Evolutionary conservation across 179 eudicot species (phyloP), one percentile per base, ranked within the genome.

Genomic region (Sideroxylon spinosum): DNA sequence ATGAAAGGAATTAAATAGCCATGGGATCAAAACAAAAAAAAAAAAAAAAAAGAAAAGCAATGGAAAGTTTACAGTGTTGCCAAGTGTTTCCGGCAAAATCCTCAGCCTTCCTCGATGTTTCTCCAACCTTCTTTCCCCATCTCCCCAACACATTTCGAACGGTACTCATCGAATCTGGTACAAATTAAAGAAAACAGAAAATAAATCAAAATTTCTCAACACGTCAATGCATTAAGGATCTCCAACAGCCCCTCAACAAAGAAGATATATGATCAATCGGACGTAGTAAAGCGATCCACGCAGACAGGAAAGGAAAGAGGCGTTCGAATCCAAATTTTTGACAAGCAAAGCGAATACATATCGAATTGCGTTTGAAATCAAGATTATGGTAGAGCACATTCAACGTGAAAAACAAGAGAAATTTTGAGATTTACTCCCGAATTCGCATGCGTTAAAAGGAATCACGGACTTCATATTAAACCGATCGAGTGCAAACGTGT

Each of bases 31-130:
- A n/a, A 60, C 55, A 50, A 50, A 8, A 10, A 52, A 10, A 10
- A n/a, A n/a, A 9, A 71, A n/a, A 60, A 4, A 50, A 50, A 8
- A 10, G 10, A 10, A 10, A 14, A 10, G 56, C 10, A 52, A 52
- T 52, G 16, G 10, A 57, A 26, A 37, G 48, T 80, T 75, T 80
- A 90, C 93, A 83, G 68, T 90, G 93, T 80, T 90, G 93, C 93
- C 93, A 90, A 72, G 91, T 88, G 66, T 85, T 90, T 75, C 91
- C 91, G 14, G 93, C 91, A 14, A 84, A 87, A 85, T 89, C 88
- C 87, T 87, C 91, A 37, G 91, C 90, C 77, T 87, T 90, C 84
- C 84, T 90, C 20, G 93, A 83, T 14, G 93, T 89, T 52, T 85
- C 93, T 70, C 82, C 85, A 17, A 90, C 91, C 82, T 86, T 90